phyloP scores from a whole-genome alignment of 805 yeast species.

The Kodamaea kakaduensis region DNA sequence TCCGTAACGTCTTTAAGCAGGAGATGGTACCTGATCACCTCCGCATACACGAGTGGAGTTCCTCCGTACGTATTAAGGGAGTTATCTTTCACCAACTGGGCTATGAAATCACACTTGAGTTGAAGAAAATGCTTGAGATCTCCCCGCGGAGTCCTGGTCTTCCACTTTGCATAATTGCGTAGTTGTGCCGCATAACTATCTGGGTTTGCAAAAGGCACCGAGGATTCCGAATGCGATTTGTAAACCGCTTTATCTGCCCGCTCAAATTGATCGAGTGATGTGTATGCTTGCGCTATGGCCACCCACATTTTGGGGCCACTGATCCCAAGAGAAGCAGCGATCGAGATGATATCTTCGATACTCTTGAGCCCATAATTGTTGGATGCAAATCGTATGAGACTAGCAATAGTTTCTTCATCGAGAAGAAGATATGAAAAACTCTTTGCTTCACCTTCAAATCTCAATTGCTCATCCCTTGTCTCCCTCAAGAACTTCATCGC shows the following conservation, averaged over 20 bases:
- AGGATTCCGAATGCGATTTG: slow-evolving; percentile 28
- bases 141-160: slow-evolving; percentile 10
- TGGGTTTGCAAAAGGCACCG: slow-evolving; percentile 27
- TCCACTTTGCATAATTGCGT: slow-evolving; percentile 31
- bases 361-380: slow-evolving; percentile 19
- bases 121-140: slow-evolving; percentile 10
- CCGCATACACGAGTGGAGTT: slow-evolving; percentile 13
- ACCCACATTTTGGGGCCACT: slow-evolving; percentile 24
- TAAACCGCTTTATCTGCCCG: slow-evolving; percentile 29
- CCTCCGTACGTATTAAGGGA: slow-evolving; percentile 11
- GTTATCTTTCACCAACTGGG: slow-evolving; percentile 11
- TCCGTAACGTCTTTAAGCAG: slow-evolving; percentile 12
- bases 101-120: slow-evolving; percentile 13
- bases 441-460: slow-evolving; percentile 9
- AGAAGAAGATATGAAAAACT: too few species aligned
- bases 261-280: slow-evolving; percentile 27
- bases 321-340: slow-evolving; percentile 18
- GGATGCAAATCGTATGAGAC: slow-evolving; percentile 21
- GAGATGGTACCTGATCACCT: slow-evolving; percentile 24
- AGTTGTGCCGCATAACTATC: slow-evolving; percentile 26
- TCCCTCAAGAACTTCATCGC: slow-evolving; percentile 26
- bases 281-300: slow-evolving; percentile 26
- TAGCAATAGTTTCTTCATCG: slow-evolving; percentile 14
- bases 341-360: slow-evolving; percentile 14
- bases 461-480: slow-evolving; percentile 18